A percentile compares a stretch with the other conserved stretches of the same genome.
Evolutionary conservation across 768 basidiomycete genomes (phyloP).

Genomic region (Hydnomerulius pinastri): DNA sequence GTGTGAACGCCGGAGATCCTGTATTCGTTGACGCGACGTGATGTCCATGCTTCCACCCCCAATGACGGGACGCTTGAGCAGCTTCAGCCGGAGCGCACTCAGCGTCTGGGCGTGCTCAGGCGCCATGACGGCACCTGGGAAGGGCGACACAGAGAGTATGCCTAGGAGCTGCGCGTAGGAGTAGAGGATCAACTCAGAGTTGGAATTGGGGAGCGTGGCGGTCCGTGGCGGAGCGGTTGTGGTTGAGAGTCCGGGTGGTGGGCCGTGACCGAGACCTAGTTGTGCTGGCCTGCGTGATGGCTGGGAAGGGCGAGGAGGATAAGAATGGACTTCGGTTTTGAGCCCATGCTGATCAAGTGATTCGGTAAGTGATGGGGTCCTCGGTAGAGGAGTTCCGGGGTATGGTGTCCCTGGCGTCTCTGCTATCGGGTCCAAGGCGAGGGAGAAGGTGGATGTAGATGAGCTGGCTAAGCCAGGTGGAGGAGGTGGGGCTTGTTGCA

Average conservation of each 20-base stretch:
- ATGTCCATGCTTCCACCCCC: constrained; percentile 84
- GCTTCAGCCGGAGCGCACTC: constrained; percentile 47
- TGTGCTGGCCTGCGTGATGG: constrained; percentile 39
- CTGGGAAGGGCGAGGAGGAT: constrained; percentile 29
- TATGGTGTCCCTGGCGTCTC: constrained; percentile 42
- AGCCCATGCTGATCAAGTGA: constrained; percentile 20
- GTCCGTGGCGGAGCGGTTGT: constrained; percentile 32
- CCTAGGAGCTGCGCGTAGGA: constrained; percentile 83
- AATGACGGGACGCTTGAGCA: constrained; percentile 46
- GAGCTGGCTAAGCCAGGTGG: constrained; percentile 34
- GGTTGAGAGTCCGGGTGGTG: constrained; percentile 24
- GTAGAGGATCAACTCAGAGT: constrained; percentile 75
- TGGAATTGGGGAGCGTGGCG: constrained; percentile 48
- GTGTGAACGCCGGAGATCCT: constrained; percentile 38
- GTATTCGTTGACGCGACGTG: constrained; percentile 38
- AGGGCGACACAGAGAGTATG: constrained; percentile 57
- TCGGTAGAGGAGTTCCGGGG: constrained; percentile 37
- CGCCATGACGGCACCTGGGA: constrained; percentile 40
- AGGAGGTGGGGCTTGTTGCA: constrained; percentile 17
- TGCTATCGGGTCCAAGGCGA: constrained; percentile 50
- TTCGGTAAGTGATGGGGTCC: constrained; percentile 29
- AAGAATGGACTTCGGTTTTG: constrained; percentile 36
- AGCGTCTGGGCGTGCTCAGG: constrained; percentile 49
- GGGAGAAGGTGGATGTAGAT: constrained; percentile 49
- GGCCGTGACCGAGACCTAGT: constrained; percentile 51